Evolutionary conservation across 2,329 filamentous ascomycete genomes (phyloP), one percentile per base, ranked within the genome.

Genomic region (Claviceps sp.): DNA sequence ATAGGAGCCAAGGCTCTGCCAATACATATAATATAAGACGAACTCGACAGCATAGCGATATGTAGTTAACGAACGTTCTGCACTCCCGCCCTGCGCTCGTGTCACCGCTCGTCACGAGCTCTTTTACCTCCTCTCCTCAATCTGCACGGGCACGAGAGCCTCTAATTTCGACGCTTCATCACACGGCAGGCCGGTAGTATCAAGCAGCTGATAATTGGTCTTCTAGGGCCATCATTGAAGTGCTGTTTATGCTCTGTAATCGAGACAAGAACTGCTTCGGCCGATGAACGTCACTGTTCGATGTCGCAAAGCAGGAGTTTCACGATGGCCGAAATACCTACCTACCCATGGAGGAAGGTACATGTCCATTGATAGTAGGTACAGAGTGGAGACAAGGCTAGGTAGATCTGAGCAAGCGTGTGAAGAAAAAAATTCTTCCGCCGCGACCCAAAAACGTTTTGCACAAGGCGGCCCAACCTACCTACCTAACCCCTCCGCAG

Each of bases 351-450:
- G 39, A 43, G 39, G 39, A 40, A 53, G 58, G 56, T 64, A 66
- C 63, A 57, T 60, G 47, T 16, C 39, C 55, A 54, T 54, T 64
- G 63, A 56, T 64, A 65, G 59, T 44, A 56, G 56, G 47, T 62
- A 62, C 40, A 45, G 9, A 45, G 55, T 52, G 53, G 55, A 29
- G 52, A 43, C 52, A 17, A 45, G 17, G 39, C 40, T 49, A 39
- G 20, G 20, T 2, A 20, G 34, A 45, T 40, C 49, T 37, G 49
- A 48, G 46, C 11, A 45, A 47, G 16, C 14, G 46, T 11, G 46
- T 13, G 20, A 39, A 53, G 23, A 55, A 57, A 59, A 62, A 63
- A 62, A 57, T 58, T 60, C 55, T 9, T 34, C 9, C 26, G 56
- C 23, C 5, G 26, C 50, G 52, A 56, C 55, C 57, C 49, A 17